These are phyloP conservation scores for Coleophoma crateriformis DNA, from an alignment of 2,329 filamentous ascomycete genomes.

Conservation along the genomic window DNA sequence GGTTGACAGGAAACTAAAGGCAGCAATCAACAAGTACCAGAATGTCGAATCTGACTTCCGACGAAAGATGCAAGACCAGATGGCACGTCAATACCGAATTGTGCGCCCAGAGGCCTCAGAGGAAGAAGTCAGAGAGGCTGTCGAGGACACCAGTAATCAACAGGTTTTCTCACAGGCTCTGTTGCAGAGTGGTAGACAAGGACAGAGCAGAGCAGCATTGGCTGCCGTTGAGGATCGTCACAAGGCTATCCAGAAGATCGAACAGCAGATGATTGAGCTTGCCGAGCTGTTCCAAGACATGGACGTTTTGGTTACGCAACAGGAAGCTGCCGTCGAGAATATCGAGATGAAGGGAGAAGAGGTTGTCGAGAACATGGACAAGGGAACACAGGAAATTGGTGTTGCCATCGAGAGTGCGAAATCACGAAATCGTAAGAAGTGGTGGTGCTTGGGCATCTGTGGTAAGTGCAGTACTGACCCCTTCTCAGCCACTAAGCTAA, in stretches of 20 bases:
- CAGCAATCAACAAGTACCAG: constrained; percentile 77
- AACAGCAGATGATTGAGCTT: constrained; percentile 82
- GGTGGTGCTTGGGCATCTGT: constrained; percentile 82
- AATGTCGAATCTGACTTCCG: constrained; percentile 74
- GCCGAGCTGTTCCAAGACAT: constrained; percentile 86
- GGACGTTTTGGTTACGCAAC: constrained; percentile 78
- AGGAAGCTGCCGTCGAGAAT: constrained; percentile 72
- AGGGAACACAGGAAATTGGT: constrained; percentile 78
- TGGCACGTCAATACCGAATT: constrained; percentile 86
- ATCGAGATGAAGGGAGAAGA: constrained; percentile 88
- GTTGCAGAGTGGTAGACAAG: constrained; percentile 73
- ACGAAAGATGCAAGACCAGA: constrained; percentile 74
- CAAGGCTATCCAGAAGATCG: constrained; percentile 85
- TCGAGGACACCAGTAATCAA: constrained; percentile 61
- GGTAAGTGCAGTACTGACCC: constrained; percentile 28
- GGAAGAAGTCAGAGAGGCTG: constrained; percentile 70
- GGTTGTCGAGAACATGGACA: constrained; percentile 75
- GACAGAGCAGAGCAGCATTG: constrained; percentile 74
- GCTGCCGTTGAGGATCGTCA: constrained; percentile 79
- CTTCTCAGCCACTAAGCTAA: constrained; percentile 7
- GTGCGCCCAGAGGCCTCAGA: constrained; percentile 77
- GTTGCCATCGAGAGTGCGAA: constrained; percentile 78
- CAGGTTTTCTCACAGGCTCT: constrained; percentile 88
- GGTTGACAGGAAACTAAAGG: constrained; percentile 73
- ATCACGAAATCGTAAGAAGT: constrained; percentile 81